Percentiles rank a stretch among this genome's conserved stretches.
phyloP scores from a whole-genome alignment of 1,284 basidiomycete species.

The Cryptococcus floricola region DNA sequence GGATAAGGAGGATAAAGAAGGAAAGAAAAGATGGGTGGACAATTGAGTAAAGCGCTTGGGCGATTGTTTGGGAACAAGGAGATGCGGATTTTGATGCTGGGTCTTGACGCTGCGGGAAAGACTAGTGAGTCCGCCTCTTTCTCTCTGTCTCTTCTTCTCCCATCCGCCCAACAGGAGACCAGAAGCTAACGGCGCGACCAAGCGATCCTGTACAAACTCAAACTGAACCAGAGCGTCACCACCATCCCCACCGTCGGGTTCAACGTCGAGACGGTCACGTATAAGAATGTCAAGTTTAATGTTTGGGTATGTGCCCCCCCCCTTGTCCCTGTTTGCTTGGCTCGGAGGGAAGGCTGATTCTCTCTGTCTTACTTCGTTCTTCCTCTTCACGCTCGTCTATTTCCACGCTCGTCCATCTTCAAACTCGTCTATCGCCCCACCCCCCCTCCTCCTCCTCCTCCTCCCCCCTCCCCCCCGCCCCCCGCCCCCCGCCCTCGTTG shows the following conservation, averaged over 20 bases:
- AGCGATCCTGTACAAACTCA: slow-evolving; percentile 99
- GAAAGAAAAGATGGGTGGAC: slow-evolving; percentile 51
- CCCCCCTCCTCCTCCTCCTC: background rate
- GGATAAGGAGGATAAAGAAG: too few relatives aligned
- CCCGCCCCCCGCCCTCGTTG: too few relatives aligned
- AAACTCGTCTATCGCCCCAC: too few relatives aligned
- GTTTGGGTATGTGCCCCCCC: slow-evolving; percentile 65
- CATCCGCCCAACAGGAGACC: too few relatives aligned
- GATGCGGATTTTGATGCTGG: slow-evolving; percentile 68
- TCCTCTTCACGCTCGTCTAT: background rate
- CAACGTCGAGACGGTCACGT: slow-evolving; percentile 99
- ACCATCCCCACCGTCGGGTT: slow-evolving; percentile 94
- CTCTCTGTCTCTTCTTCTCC: too few relatives aligned
- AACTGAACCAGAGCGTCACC: slow-evolving; percentile 96
- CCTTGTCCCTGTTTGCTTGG: too few relatives aligned
- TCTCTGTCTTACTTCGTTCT: background rate
- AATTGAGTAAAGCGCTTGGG: slow-evolving; percentile 49
- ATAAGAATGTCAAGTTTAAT: slow-evolving; percentile 99
- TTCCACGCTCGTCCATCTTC: too few relatives aligned
- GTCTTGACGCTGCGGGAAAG: slow-evolving; percentile 93
- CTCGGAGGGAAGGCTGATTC: background rate
- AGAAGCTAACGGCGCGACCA: too few relatives aligned
- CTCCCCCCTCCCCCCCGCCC: too few relatives aligned
- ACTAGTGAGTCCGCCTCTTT: slow-evolving; percentile 63
- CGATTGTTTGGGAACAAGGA: slow-evolving; percentile 63